Conservation (phyloP, 2,329 filamentous ascomycete species). For the Sordariomycetes sp. region DNA sequence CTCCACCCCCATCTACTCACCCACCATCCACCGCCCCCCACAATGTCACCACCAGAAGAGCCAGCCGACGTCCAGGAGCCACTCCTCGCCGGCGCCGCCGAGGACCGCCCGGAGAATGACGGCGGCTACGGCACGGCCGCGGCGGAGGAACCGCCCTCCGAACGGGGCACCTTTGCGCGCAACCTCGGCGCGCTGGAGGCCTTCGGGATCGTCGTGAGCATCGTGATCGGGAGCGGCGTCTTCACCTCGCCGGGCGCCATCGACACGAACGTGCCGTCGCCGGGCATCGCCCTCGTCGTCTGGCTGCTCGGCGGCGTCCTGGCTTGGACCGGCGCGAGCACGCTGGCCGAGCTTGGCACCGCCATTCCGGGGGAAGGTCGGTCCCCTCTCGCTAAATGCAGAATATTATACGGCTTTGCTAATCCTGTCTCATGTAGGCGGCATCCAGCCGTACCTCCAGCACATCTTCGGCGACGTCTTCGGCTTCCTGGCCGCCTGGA, state of each 20-base stretch:
- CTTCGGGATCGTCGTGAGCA: slow-evolving; percentile 50
- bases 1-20: too few species aligned
- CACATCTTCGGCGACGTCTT: slow-evolving; percentile 50
- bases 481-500: slow-evolving; percentile 55
- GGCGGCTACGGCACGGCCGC: neutral
- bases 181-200: slow-evolving; percentile 35
- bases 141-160: neutral
- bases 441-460: slow-evolving; percentile 51
- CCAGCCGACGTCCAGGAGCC: neutral
- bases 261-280: slow-evolving; percentile 52
- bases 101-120: neutral
- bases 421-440: slow-evolving; percentile 25
- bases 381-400: slow-evolving; percentile 3
- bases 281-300: slow-evolving; percentile 43
- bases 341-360: slow-evolving; percentile 52
- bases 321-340: slow-evolving; percentile 53
- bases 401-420: neutral
- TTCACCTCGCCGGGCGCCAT: slow-evolving; percentile 55
- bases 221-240: slow-evolving; percentile 54
- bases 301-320: slow-evolving; percentile 52
- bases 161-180: slow-evolving; percentile 22
- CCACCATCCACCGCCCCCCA: too few species aligned
- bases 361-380: slow-evolving; percentile 49
- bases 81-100: neutral
- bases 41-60: neutral